Percentiles rank a stretch among this genome's conserved stretches.
These are phyloP conservation scores for Cryptosporidium tyzzeri DNA, from an alignment of 169 alveolate genomes.

Conservation along the genomic window DNA sequence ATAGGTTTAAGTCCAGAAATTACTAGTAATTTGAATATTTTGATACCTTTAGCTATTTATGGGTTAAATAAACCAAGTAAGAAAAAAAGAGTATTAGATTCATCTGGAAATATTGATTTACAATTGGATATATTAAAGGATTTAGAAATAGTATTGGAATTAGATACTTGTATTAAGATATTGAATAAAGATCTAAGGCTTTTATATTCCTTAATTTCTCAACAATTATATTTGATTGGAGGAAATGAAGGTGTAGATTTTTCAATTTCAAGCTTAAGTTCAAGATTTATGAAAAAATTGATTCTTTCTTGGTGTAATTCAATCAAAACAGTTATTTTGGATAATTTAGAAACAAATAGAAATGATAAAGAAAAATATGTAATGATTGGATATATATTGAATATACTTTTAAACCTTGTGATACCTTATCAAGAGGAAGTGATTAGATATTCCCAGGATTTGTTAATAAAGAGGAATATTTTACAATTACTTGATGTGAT, in stretches of 20 bases:
- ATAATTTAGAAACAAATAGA: background rate
- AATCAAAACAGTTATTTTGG: background rate
- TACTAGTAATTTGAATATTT: background rate
- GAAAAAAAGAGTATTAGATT: constrained; percentile 11
- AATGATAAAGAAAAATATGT: background rate
- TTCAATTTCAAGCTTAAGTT: constrained; percentile 11
- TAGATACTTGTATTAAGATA: background rate
- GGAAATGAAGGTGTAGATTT: constrained; percentile 18
- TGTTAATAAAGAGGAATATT: constrained; percentile 13
- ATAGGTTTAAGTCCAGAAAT: background rate
- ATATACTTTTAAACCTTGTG: constrained; percentile 8
- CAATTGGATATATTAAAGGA: constrained; percentile 25
- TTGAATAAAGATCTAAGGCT: background rate
- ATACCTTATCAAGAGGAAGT: constrained; percentile 38
- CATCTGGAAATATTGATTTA: constrained; percentile 5
- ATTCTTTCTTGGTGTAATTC: constrained; percentile 27
- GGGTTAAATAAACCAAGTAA: background rate
- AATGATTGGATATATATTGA: background rate
- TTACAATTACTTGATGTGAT: constrained; percentile 9
- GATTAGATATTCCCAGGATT: constrained; percentile 17
- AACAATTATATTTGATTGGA: constrained; percentile 20
- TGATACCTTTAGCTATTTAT: constrained; percentile 22
- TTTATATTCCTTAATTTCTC: constrained; percentile 28
- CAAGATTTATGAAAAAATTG: constrained; percentile 3
- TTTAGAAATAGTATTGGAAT: background rate